A percentile compares a stretch with the other conserved stretches of the same genome.
phyloP scores from a whole-genome alignment of 1,139 yeast genomes.

The Candida sanyaensis region DNA sequence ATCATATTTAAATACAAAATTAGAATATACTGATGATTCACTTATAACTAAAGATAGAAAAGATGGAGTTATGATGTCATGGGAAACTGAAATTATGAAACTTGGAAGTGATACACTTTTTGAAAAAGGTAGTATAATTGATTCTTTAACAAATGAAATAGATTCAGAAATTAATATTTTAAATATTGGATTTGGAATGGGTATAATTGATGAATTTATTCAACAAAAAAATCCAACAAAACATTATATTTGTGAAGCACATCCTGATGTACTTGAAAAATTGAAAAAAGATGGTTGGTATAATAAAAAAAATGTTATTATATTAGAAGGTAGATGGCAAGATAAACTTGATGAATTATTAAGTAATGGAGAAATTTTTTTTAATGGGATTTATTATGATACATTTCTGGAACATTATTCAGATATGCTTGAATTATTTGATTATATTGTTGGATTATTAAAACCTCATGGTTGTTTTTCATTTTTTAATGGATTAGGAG shows the following conservation, averaged over 20 bases:
- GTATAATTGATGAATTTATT: slow-evolving; percentile 83
- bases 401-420: slow-evolving; percentile 86
- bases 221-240: slow-evolving; percentile 58
- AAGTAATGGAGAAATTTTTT: slow-evolving; percentile 62
- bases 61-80: slow-evolving; percentile 98
- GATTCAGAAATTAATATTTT: slow-evolving; percentile 56
- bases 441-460: slow-evolving; percentile 75
- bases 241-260: slow-evolving; percentile 93
- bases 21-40: slow-evolving; percentile 71
- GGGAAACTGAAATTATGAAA: slow-evolving; percentile 86
- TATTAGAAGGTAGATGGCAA: slow-evolving; percentile 92
- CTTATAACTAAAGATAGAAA: slow-evolving; percentile 68
- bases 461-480: slow-evolving; percentile 83
- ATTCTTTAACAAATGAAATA: slow-evolving; percentile 16
- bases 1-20: slow-evolving; percentile 64
- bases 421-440: slow-evolving; percentile 87
- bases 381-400: slow-evolving; percentile 92
- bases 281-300: slow-evolving; percentile 83
- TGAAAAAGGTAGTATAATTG: slow-evolving; percentile 28
- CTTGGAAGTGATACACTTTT: slow-evolving; percentile 74
- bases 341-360: slow-evolving; percentile 68
- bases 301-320: slow-evolving; percentile 66
- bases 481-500: slow-evolving; percentile 95
- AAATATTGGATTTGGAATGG: slow-evolving; percentile 96
- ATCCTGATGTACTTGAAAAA: slow-evolving; percentile 81